Evolutionary conservation across 768 basidiomycete genomes (phyloP).

Genomic region (Naganishia friedmannii): DNA sequence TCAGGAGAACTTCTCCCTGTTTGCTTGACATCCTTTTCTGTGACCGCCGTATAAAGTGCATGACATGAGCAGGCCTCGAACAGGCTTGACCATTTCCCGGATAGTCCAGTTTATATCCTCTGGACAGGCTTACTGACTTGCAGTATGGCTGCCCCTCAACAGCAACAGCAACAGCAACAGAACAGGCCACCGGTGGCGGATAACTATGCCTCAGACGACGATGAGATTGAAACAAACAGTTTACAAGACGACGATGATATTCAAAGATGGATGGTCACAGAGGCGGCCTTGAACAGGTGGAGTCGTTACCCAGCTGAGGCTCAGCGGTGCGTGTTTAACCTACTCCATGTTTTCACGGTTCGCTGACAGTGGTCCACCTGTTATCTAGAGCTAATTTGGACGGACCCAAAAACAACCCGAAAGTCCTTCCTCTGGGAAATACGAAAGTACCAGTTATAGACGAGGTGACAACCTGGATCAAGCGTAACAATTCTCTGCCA

Average conservation of each 20-base stretch:
- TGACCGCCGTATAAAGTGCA: not conserved
- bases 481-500: slow-evolving; percentile 21
- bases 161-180: too few relatives aligned
- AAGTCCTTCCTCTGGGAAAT: slow-evolving; percentile 22
- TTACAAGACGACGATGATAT: not conserved
- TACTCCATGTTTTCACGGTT: not conserved
- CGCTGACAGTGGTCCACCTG: not conserved
- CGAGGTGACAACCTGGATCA: slow-evolving; percentile 26
- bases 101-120: not conserved
- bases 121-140: not conserved
- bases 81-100: not conserved
- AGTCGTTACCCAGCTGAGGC: slow-evolving; percentile 21
- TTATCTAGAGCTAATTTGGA: slow-evolving; percentile 8
- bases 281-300: slow-evolving; percentile 12
- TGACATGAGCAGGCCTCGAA: not conserved
- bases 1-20: not conserved
- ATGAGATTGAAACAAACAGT: not conserved
- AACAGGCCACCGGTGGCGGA: not conserved
- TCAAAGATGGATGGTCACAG: slow-evolving; percentile 1
- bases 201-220: not conserved
- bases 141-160: not conserved
- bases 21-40: not conserved
- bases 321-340: not conserved
- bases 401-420: slow-evolving; percentile 18
- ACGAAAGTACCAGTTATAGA: slow-evolving; percentile 23